Conservation (phyloP, 345 rosid species). For the Geranium brycei region DNA sequence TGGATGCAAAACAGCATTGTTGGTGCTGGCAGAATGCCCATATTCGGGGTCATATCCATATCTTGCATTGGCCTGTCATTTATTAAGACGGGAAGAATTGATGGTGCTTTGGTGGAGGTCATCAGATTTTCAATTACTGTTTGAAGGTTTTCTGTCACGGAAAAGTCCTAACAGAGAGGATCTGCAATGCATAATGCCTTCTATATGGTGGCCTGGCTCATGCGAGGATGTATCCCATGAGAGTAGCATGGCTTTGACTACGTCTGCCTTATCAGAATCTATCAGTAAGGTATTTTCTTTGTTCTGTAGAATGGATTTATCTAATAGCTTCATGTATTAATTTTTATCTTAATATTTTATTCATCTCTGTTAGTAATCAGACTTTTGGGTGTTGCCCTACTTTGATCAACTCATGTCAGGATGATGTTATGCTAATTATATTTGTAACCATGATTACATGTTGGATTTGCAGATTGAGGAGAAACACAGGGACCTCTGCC, state of each 20-base stretch:
- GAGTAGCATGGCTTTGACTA: constrained; percentile 68
- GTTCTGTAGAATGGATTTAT: neutral
- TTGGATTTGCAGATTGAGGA: constrained; percentile 69
- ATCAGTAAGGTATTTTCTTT: constrained; percentile 49
- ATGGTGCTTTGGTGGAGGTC: constrained; percentile 85
- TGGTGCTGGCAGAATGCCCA: constrained; percentile 72
- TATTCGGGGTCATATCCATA: constrained; percentile 80
- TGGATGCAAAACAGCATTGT: constrained; percentile 60
- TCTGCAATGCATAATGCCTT: constrained; percentile 71
- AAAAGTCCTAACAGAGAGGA: constrained; percentile 74
- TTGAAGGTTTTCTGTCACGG: constrained; percentile 75
- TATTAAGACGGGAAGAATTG: constrained; percentile 57
- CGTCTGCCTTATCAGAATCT: constrained; percentile 66
- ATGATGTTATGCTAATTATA: neutral
- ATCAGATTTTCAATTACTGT: constrained; percentile 54
- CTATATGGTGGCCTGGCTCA: constrained; percentile 99
- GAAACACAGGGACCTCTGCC: constrained; percentile 85
- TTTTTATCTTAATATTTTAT: no score
- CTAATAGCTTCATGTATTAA: neutral
- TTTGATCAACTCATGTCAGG: neutral
- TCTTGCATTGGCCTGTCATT: constrained; percentile 78
- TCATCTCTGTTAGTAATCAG: no score
- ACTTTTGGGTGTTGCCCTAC: no score
- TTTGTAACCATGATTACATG: neutral
- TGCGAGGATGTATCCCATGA: constrained; percentile 64